Conservation (phyloP, 1,139 yeast species). For the Blastobotrys apis region DNA sequence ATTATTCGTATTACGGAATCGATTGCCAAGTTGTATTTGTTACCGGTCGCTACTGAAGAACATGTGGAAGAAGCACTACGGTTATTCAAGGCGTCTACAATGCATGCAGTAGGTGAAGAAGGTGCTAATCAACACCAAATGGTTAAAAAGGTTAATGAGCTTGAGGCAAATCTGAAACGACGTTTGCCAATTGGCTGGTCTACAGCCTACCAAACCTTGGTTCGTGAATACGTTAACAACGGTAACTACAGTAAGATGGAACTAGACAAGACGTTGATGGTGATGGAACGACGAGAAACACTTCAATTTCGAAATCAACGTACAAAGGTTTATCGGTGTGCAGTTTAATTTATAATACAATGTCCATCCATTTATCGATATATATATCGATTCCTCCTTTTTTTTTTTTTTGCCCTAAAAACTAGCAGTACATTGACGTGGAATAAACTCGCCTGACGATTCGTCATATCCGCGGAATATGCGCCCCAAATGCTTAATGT, state of each 20-base stretch:
- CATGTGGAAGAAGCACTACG: slow-evolving; percentile 97
- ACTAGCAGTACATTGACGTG: neutral
- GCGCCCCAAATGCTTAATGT: neutral
- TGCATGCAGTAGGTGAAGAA: slow-evolving; percentile 94
- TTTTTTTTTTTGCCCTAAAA: neutral
- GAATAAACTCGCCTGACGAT: neutral
- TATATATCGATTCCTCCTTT: neutral
- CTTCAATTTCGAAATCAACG: slow-evolving; percentile 87
- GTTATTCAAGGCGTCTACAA: slow-evolving; percentile 91
- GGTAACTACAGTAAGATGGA: slow-evolving; percentile 62
- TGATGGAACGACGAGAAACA: slow-evolving; percentile 80
- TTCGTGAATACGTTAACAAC: slow-evolving; percentile 72
- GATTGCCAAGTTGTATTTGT: slow-evolving; percentile 77
- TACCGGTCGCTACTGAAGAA: slow-evolving; percentile 78
- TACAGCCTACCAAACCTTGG: slow-evolving; percentile 77
- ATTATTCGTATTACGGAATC: slow-evolving; percentile 94
- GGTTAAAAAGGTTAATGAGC: slow-evolving; percentile 65
- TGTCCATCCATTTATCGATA: neutral
- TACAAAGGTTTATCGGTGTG: slow-evolving; percentile 75
- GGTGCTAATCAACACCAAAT: slow-evolving; percentile 51
- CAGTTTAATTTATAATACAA: slow-evolving; percentile 48
- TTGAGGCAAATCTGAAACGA: slow-evolving; percentile 81
- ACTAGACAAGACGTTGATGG: slow-evolving; percentile 75
- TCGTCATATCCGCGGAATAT: neutral
- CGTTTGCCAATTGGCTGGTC: slow-evolving; percentile 97